A percentile compares a stretch with the other conserved stretches of the same genome.
Conservation (phyloP, 768 basidiomycete genomes). For the Sarcodon aspratus region DNA sequence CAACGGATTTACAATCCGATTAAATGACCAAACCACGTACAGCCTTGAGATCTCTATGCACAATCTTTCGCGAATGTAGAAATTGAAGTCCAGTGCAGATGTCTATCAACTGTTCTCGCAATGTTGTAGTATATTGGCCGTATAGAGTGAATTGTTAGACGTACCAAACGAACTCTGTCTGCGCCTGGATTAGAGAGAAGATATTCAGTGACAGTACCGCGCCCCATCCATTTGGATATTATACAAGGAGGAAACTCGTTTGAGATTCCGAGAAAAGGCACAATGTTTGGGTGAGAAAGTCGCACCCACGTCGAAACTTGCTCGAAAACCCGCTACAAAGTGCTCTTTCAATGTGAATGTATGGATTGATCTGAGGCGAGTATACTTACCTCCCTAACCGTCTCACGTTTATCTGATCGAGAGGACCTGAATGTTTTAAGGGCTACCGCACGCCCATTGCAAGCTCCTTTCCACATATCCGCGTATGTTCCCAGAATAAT, state of each 20-base stretch:
- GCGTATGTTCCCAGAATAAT: not conserved
- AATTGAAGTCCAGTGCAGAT: not conserved
- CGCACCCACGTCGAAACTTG: slow-evolving; percentile 2
- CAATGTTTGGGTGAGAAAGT: not conserved
- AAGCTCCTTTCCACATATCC: too few relatives aligned
- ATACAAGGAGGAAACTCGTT: not conserved
- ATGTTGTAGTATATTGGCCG: too few relatives aligned
- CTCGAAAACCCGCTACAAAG: not conserved
- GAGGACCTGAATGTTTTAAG: too few relatives aligned
- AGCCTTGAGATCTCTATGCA: not conserved
- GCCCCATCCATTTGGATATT: slow-evolving; percentile 5
- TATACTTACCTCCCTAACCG: too few relatives aligned
- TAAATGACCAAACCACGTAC: not conserved
- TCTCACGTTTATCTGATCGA: too few relatives aligned
- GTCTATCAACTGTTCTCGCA: not conserved
- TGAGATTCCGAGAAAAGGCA: slow-evolving; percentile 1
- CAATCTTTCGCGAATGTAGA: not conserved
- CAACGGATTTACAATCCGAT: too few relatives aligned
- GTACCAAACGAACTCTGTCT: slow-evolving; percentile 2
- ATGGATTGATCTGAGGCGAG: too few relatives aligned
- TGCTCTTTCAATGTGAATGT: too few relatives aligned
- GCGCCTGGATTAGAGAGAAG: slow-evolving; percentile 1
- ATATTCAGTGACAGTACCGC: slow-evolving; percentile 3
- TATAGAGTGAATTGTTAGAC: not conserved
- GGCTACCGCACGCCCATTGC: too few relatives aligned